Evolutionary conservation across 2,329 filamentous ascomycete genomes (phyloP).

Genomic region (Colletotrichum spinosum): DNA sequence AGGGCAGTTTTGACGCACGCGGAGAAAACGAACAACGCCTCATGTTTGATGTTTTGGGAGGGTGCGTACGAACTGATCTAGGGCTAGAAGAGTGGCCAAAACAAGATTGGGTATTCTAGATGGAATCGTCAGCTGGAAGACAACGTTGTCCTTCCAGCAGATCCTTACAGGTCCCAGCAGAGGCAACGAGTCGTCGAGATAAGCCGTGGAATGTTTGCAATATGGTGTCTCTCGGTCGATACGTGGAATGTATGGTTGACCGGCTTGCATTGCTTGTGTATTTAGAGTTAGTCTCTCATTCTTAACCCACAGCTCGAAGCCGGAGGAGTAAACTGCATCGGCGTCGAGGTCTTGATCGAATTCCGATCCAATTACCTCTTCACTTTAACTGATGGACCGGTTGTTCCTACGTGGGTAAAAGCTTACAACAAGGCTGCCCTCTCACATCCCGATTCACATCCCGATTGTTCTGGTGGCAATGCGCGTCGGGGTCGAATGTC

Average conservation of each 20-base stretch:
- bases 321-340: neutral
- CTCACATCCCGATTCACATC: no score
- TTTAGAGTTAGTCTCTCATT: conserved; percentile 21
- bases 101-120: conserved; percentile 17
- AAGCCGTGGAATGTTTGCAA: conserved; percentile 13
- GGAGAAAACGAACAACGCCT: conserved; percentile 16
- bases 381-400: no score
- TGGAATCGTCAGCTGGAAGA: neutral
- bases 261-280: neutral
- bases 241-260: no score
- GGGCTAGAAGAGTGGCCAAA: conserved; percentile 25
- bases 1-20: neutral
- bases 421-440: no score
- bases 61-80: neutral
- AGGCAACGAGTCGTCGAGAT: conserved; percentile 3
- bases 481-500: no score
- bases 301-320: conserved; percentile 19
- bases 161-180: neutral
- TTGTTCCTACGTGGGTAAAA: no score
- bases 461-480: no score
- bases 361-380: neutral
- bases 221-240: neutral
- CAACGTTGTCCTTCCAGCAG: neutral
- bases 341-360: conserved; percentile 3
- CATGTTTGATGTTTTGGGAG: conserved; percentile 21